Percentiles rank a stretch among this genome's conserved stretches.
phyloP scores from a whole-genome alignment of 2,329 filamentous ascomycete species.

The Cephalotrichum gorgonifer region DNA sequence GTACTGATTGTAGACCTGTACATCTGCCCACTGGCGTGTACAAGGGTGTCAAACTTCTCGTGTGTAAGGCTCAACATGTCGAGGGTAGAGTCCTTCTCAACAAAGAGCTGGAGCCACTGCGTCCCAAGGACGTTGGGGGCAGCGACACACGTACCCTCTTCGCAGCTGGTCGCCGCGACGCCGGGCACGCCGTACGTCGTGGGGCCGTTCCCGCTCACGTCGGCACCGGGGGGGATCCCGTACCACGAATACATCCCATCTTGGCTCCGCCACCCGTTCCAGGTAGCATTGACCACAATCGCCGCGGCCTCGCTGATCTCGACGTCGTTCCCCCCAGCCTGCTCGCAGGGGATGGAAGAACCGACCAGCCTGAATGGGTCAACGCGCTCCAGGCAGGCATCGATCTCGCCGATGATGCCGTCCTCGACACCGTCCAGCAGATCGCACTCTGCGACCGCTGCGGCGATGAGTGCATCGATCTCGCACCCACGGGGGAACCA shows the following conservation, averaged over 20 bases:
- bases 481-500: slow-evolving; percentile 29
- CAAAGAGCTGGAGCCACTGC: slow-evolving; percentile 14
- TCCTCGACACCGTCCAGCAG: slow-evolving; percentile 34
- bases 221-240: slow-evolving; percentile 22
- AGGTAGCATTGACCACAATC: slow-evolving; percentile 15
- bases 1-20: slow-evolving; percentile 16
- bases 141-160: slow-evolving; percentile 3
- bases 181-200: neutral
- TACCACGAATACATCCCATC: slow-evolving; percentile 19
- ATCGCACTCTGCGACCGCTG: slow-evolving; percentile 37
- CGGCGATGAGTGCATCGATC: slow-evolving; percentile 22
- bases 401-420: slow-evolving; percentile 32
- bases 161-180: neutral
- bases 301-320: slow-evolving; percentile 27
- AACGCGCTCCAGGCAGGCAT: slow-evolving; percentile 23
- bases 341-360: slow-evolving; percentile 24
- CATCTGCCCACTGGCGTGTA: neutral
- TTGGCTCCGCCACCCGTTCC: slow-evolving; percentile 16
- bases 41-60: slow-evolving; percentile 7
- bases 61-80: slow-evolving; percentile 9
- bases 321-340: slow-evolving; percentile 10
- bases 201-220: neutral
- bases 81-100: slow-evolving; percentile 17
- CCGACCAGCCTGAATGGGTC: slow-evolving; percentile 13
- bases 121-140: slow-evolving; percentile 8